Evolutionary conservation across 1,139 yeast genomes (phyloP).

Genomic region (Maudiozyma humilis): DNA sequence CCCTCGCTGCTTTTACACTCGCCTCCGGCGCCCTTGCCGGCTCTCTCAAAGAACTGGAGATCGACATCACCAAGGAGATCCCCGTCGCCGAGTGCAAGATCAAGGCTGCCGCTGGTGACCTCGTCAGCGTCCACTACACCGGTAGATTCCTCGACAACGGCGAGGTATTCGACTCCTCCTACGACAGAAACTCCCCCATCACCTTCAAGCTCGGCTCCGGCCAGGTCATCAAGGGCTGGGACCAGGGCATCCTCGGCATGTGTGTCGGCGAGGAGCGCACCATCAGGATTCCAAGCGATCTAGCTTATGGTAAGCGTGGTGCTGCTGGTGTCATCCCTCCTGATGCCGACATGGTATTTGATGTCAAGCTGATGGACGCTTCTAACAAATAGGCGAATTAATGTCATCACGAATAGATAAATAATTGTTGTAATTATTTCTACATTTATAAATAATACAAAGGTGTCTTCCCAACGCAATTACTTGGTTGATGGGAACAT

Average conservation of each 20-base stretch:
- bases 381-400: neutral
- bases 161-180: conserved; percentile 66
- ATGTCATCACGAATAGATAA: too few relatives aligned
- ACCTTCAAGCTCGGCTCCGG: conserved; percentile 64
- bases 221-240: conserved; percentile 83
- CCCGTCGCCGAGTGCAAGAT: conserved; percentile 45
- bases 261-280: conserved; percentile 82
- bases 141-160: conserved; percentile 60
- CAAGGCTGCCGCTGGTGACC: conserved; percentile 56
- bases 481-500: conserved; percentile 17
- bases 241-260: conserved; percentile 69
- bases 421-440: too few relatives aligned
- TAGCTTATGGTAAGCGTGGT: conserved; percentile 72
- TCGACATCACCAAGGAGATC: conserved; percentile 40
- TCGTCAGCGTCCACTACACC: conserved; percentile 62
- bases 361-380: conserved; percentile 42
- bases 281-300: conserved; percentile 63
- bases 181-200: conserved; percentile 56
- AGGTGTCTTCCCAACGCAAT: neutral
- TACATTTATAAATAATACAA: too few relatives aligned
- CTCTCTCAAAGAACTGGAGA: conserved; percentile 21
- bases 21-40: conserved; percentile 16
- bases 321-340: conserved; percentile 73
- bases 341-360: conserved; percentile 56
- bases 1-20: conserved; percentile 7